Evolutionary conservation across 148 eudicot species (phyloP).

Genomic region (Amaranthus cruentus): DNA sequence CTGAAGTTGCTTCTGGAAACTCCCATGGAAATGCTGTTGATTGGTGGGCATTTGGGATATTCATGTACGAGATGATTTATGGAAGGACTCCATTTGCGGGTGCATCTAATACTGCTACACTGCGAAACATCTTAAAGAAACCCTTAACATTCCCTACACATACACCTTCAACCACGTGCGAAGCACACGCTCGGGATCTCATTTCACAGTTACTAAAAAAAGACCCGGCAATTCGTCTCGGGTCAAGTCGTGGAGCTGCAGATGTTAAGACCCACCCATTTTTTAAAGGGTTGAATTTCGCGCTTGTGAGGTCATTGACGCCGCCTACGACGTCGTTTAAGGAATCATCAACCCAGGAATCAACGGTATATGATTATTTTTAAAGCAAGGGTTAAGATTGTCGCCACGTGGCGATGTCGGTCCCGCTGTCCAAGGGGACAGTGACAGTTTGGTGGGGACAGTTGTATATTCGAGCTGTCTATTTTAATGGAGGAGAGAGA

Average conservation of each 20-base stretch:
- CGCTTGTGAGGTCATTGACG: conserved; percentile 50
- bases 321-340: conserved; percentile 48
- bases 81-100: conserved; percentile 76
- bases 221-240: conserved; percentile 54
- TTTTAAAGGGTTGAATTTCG: conserved; percentile 69
- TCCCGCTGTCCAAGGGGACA: conserved; percentile 22
- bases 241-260: conserved; percentile 73
- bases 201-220: conserved; percentile 50
- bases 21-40: conserved; percentile 85
- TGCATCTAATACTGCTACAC: conserved; percentile 45
- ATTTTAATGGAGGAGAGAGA: conserved; percentile 12
- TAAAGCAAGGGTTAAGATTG: conserved; percentile 7
- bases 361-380: too few species aligned
- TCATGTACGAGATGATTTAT: conserved; percentile 80
- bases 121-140: conserved; percentile 54
- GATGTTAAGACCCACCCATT: conserved; percentile 85
- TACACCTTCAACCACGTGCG: conserved; percentile 29
- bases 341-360: conserved; percentile 21
- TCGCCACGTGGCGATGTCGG: conserved; percentile 29
- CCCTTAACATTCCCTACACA: conserved; percentile 55
- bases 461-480: conserved; percentile 31
- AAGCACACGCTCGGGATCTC: conserved; percentile 58
- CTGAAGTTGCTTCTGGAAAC: conserved; percentile 78
- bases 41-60: conserved; percentile 89
- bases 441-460: conserved; percentile 17